Percentiles rank a stretch among this genome's conserved stretches.
Conservation (phyloP, 345 rosid genomes). For the Melaleuca alternifolia region DNA sequence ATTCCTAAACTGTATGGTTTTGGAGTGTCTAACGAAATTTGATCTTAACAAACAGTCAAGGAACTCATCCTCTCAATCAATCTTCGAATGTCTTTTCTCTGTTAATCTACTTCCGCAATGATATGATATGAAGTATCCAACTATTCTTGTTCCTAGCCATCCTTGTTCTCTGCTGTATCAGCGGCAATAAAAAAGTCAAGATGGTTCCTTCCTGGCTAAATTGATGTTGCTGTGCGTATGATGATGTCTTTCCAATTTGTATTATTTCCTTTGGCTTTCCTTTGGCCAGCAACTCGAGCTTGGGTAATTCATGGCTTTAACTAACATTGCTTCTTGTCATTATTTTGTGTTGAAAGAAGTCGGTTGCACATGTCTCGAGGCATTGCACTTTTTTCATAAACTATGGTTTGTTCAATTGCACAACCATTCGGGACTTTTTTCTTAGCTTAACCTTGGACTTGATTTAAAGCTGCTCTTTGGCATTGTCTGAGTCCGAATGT, state of each 20-base stretch:
- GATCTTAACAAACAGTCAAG: not conserved
- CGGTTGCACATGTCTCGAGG: not conserved
- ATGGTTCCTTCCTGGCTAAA: not conserved
- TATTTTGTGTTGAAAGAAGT: not conserved
- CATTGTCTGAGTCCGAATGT: not conserved
- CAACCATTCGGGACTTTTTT: not conserved
- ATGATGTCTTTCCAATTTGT: not conserved
- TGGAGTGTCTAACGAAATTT: not conserved
- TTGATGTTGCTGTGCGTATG: not conserved
- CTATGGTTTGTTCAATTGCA: not conserved
- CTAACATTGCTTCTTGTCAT: not conserved
- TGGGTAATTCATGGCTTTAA: not conserved
- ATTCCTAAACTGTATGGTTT: not conserved
- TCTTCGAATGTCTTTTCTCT: not conserved
- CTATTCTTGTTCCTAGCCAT: not conserved
- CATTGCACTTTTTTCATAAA: not conserved
- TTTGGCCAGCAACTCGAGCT: not conserved
- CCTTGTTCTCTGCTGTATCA: not conserved
- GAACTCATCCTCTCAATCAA: not conserved
- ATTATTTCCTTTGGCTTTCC: too few species aligned
- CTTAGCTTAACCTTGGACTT: not conserved
- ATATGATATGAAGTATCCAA: not conserved
- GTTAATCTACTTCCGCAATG: not conserved
- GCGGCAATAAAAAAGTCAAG: not conserved
- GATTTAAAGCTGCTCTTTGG: not conserved